Evolutionary conservation across 495 filamentous ascomycete species (phyloP), one percentile per base, ranked within the genome.

Genomic region (Penicillium bovifimosum): DNA sequence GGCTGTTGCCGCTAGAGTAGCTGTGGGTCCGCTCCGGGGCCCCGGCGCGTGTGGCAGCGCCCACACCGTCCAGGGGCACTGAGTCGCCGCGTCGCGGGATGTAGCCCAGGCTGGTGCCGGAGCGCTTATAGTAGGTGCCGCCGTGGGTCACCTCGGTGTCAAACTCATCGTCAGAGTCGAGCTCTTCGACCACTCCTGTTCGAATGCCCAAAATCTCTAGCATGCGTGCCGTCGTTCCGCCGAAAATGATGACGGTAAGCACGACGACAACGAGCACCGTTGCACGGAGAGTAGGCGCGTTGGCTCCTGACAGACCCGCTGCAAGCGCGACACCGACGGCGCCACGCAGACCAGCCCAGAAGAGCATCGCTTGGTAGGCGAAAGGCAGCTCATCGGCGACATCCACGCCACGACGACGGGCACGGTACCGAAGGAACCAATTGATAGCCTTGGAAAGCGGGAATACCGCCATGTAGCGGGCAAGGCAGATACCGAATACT

Each of bases 181-280:
- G 81, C 67, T 98, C 93, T 59, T 98, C 93, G 2, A 96, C 87
- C 13, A 97, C 93, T 3, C 95, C 95, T 5, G 92, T 98, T 53
- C 88, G 80, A 55, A 98, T 97, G 10, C 88, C 86, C 35, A 96
- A 71, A 51, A 98, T 98, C 66, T 98, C 93, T 26, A 98, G 75
- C 93, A 98, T 97, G 42, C 95, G 86, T n/a, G 93, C 90, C 1
- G 93, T 98, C 17, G 95, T 98, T 33, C 93, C 95, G 35, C 93
- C 93, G 61, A 98, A 98, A 39, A 98, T 96, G 62, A 98, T 97
- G 53, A 98, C 93, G 1, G 93, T 97, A 35, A 98, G 76, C 55
- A 98, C 92, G 8, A 98, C 93, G 2, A 97, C 95, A 2, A 98
- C 93, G 4, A 98, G 80, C 13, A 98, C 91, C 0, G 93, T 98